Conservation (phyloP, 2,329 filamentous ascomycete species). For the Penicillium sp. region DNA sequence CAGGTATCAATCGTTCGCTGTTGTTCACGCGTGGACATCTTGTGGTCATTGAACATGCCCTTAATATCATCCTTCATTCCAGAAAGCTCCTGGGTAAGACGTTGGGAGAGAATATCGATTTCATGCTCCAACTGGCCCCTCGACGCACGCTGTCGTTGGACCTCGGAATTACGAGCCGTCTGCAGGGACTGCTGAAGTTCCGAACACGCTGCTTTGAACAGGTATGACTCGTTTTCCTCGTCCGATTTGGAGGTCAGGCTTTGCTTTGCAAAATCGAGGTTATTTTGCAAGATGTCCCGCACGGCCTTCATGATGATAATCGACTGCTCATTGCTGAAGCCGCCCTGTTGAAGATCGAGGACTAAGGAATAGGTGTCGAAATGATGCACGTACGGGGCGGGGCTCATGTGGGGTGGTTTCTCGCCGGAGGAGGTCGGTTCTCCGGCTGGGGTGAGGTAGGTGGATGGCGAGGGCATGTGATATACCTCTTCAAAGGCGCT, state of each 20-base stretch:
- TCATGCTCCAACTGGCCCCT: constrained; percentile 89
- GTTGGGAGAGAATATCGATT: constrained; percentile 87
- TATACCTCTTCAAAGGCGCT: constrained; percentile 45
- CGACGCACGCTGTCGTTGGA: constrained; percentile 82
- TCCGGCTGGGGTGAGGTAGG: constrained; percentile 35
- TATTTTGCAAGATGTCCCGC: constrained; percentile 73
- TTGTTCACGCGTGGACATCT: constrained; percentile 87
- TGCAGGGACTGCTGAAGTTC: constrained; percentile 87
- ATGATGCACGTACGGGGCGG: constrained; percentile 87
- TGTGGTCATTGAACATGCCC: constrained; percentile 93
- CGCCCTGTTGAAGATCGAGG: constrained; percentile 71
- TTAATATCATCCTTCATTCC: constrained; percentile 89
- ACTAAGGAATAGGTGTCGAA: constrained; percentile 95
- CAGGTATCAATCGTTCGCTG: constrained; percentile 82
- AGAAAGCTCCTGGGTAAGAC: constrained; percentile 79
- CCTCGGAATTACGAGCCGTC: constrained; percentile 73
- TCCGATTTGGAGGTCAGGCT: constrained; percentile 87
- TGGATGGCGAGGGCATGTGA: constrained; percentile 46
- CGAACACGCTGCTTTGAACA: constrained; percentile 91
- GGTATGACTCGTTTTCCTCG: constrained; percentile 91
- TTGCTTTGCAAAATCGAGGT: constrained; percentile 78
- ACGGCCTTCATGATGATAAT: constrained; percentile 92
- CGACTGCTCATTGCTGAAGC: constrained; percentile 75
- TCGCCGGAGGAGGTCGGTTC: constrained; percentile 34
- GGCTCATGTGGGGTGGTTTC: constrained; percentile 66